Evolutionary conservation across 1,284 basidiomycete genomes (phyloP), one percentile per base, ranked within the genome.

Genomic region (Puccinia novopanici): DNA sequence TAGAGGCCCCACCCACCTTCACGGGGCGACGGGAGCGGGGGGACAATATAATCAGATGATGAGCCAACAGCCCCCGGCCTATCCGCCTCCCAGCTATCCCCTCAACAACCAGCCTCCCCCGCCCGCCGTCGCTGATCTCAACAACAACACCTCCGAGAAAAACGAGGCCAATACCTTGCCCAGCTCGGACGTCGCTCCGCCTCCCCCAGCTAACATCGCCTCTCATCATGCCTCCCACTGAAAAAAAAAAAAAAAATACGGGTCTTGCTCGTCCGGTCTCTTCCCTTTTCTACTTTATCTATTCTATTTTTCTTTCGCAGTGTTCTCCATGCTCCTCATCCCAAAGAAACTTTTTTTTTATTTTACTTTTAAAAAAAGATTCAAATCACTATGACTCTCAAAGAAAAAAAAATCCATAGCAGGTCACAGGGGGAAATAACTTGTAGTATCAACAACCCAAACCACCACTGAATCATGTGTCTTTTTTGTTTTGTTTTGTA

Each of bases 1-100:
- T n/a, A n/a, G 30, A 9, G 4, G 22, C 37, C 1, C 54, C 37
- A 42, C 48, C 68, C 9, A 24, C 17, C 5, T 19, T 22, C 42
- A 48, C 0, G 13, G 27, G 10, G 13, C 40, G 1, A 13, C 48
- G 27, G 27, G 6, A 72, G 1, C 4, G 34, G 34, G 4, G 34
- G 34, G 4, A 34, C 34, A 34, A 34, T 1, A 34, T 34, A 34
- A 34, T 4, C 2, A 73, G 0, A 15, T 59, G 15, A 73, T 59
- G 54, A 73, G 30, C 22, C 54, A 55, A 52, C 67, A 70, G 13
- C 52, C 68, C 8, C 50, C 68, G 1, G 45, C 30, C 27, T 54
- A 50, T 71, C 68, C 68, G 22, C 68, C 68, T 12, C 68, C 68
- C 27, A 71, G 50, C 50, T 71, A 71, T 34, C 30, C 68, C 50